Evolutionary conservation across 371 early-diverging fungal genomes (phyloP).

Genomic region (Rhizoclosmatium hyalinum): DNA sequence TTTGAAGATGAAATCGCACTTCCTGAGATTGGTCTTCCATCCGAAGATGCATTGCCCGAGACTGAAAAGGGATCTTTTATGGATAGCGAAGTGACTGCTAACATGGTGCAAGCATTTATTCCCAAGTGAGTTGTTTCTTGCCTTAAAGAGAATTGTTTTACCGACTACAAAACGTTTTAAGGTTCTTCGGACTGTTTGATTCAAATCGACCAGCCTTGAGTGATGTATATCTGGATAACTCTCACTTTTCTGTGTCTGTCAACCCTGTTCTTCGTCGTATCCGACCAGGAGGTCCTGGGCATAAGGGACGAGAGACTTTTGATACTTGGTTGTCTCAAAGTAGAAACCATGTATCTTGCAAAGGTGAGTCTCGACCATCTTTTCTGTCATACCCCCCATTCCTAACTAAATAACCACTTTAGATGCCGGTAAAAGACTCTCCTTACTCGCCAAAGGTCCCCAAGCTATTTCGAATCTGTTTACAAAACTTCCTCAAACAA

Average conservation of each 20-base stretch:
- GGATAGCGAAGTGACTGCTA: slow-evolving; percentile 40
- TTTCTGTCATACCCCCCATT: background rate
- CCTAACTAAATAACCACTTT: background rate
- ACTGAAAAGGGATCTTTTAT: slow-evolving; percentile 40
- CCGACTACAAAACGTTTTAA: slow-evolving; percentile 12
- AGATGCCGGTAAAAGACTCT: slow-evolving; percentile 25
- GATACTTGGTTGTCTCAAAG: slow-evolving; percentile 39
- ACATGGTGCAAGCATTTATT: slow-evolving; percentile 42
- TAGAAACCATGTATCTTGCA: slow-evolving; percentile 37
- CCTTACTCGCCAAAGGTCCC: slow-evolving; percentile 43
- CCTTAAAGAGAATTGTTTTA: background rate
- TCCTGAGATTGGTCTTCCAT: slow-evolving; percentile 26
- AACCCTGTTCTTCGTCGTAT: slow-evolving; percentile 14
- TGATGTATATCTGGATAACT: slow-evolving; percentile 38
- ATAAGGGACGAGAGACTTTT: slow-evolving; percentile 15
- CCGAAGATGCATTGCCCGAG: slow-evolving; percentile 33
- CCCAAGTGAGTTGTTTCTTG: slow-evolving; percentile 32
- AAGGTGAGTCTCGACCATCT: slow-evolving; percentile 12
- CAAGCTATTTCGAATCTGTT: slow-evolving; percentile 47
- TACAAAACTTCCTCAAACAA: slow-evolving; percentile 53
- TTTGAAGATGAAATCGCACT: slow-evolving; percentile 35
- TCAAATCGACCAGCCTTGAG: slow-evolving; percentile 38
- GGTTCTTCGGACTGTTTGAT: slow-evolving; percentile 47
- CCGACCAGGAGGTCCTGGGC: background rate
- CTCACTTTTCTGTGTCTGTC: slow-evolving; percentile 43